A percentile compares a stretch with the other conserved stretches of the same genome.
Conservation (phyloP, 805 yeast genomes). For the Hyphopichia homilentoma region DNA sequence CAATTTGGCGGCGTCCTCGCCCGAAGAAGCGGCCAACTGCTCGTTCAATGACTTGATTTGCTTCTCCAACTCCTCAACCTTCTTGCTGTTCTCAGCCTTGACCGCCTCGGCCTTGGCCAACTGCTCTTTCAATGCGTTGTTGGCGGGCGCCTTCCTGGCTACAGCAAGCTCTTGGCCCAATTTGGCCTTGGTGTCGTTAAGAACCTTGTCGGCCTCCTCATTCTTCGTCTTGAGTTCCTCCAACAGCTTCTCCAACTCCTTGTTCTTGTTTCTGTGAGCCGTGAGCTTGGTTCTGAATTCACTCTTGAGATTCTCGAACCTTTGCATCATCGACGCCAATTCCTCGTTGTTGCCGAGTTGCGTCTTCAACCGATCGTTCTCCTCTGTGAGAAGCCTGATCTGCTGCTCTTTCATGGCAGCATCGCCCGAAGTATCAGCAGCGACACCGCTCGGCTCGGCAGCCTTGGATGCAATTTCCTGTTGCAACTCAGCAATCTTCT, state of each 20-base stretch:
- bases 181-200: slow-evolving; percentile 5
- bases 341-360: slow-evolving; percentile 27
- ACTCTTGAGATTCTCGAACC: slow-evolving; percentile 26
- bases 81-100: slow-evolving; percentile 9
- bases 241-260: slow-evolving; percentile 12
- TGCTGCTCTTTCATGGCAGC: slow-evolving; percentile 49
- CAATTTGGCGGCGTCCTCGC: slow-evolving; percentile 7
- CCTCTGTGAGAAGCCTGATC: slow-evolving; percentile 45
- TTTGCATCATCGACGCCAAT: slow-evolving; percentile 24
- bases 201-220: slow-evolving; percentile 4
- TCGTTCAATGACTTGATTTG: slow-evolving; percentile 7
- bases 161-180: slow-evolving; percentile 6
- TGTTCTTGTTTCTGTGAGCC: slow-evolving; percentile 19
- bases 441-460: slow-evolving; percentile 32
- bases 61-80: slow-evolving; percentile 6
- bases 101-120: slow-evolving; percentile 8
- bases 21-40: slow-evolving; percentile 2
- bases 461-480: slow-evolving; percentile 24
- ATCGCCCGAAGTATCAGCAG: not conserved
- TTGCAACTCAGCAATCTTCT: slow-evolving; percentile 35
- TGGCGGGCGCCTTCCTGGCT: slow-evolving; percentile 2
- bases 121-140: slow-evolving; percentile 1
- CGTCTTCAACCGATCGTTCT: slow-evolving; percentile 52
- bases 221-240: slow-evolving; percentile 11
- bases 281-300: slow-evolving; percentile 23